phyloP scores from a whole-genome alignment of 306 rosid genomes.

The Senna siamea region DNA sequence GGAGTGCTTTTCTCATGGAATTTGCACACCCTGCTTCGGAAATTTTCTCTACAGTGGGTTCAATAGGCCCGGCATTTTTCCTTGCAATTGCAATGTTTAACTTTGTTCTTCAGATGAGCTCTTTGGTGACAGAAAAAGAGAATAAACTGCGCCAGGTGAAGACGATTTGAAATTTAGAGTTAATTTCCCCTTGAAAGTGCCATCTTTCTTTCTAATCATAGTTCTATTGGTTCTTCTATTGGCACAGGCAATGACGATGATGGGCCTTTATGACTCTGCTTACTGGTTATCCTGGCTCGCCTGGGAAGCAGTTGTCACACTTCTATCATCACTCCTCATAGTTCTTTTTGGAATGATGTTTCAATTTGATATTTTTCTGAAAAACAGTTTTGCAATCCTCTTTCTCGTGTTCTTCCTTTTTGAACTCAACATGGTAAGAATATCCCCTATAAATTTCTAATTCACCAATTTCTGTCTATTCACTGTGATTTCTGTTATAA shows the following conservation, averaged over 20 bases:
- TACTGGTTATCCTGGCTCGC: conserved; percentile 93
- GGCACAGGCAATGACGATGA: conserved; percentile 81
- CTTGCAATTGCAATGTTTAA: conserved; percentile 86
- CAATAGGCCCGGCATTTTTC: conserved; percentile 71
- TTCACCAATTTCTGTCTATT: conserved; percentile 7
- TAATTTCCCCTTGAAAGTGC: neutral
- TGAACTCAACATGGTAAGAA: conserved; percentile 84
- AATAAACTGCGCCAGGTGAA: conserved; percentile 93
- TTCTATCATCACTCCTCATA: conserved; percentile 73
- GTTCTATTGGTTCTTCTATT: conserved; percentile 27
- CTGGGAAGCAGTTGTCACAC: conserved; percentile 72
- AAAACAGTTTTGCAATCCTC: conserved; percentile 64
- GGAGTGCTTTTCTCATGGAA: conserved; percentile 73
- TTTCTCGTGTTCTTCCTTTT: conserved; percentile 81
- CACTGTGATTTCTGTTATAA: conserved; percentile 13
- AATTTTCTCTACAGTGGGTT: conserved; percentile 45
- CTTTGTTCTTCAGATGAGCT: conserved; percentile 82
- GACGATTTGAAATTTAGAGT: neutral
- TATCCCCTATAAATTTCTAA: conserved; percentile 19
- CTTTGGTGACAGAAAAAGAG: conserved; percentile 84
- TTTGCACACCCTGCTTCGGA: conserved; percentile 74
- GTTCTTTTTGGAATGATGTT: conserved; percentile 91
- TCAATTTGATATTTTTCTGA: conserved; percentile 75
- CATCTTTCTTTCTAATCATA: neutral
- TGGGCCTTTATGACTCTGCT: conserved; percentile 92